Percentiles rank a stretch among this genome's conserved stretches.
Evolutionary conservation across 2,329 filamentous ascomycete genomes (phyloP).

Genomic region (Aspergillus fumigatus): DNA sequence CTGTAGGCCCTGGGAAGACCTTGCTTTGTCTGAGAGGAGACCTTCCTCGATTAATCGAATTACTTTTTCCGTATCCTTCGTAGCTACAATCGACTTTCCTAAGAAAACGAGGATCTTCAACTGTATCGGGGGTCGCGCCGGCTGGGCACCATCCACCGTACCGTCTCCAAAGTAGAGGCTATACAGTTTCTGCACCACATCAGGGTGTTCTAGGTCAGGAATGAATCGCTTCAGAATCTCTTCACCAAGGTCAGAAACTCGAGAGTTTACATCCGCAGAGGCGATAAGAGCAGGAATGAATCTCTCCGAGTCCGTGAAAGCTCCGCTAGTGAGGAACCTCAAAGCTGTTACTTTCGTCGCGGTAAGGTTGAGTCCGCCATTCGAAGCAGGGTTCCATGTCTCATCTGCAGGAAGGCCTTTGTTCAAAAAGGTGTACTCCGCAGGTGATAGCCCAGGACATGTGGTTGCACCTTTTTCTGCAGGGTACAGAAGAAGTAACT

Average conservation of each 20-base stretch:
- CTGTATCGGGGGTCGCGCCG: slow-evolving; percentile 64
- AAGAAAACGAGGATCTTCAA: slow-evolving; percentile 72
- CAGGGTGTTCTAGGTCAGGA: slow-evolving; percentile 62
- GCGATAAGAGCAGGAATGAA: slow-evolving; percentile 81
- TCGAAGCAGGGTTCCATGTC: slow-evolving; percentile 59
- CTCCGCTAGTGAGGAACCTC: slow-evolving; percentile 73
- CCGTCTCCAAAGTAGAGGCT: slow-evolving; percentile 64
- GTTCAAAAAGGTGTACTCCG: slow-evolving; percentile 67
- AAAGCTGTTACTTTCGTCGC: slow-evolving; percentile 67
- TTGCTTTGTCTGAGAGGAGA: slow-evolving; percentile 46
- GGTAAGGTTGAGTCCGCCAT: slow-evolving; percentile 61
- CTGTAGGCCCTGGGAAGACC: slow-evolving; percentile 60
- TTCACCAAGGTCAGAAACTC: slow-evolving; percentile 78
- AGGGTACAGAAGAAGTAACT: slow-evolving; percentile 66
- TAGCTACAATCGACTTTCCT: slow-evolving; percentile 70
- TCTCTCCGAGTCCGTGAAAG: slow-evolving; percentile 77
- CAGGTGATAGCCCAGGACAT: slow-evolving; percentile 59
- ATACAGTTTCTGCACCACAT: slow-evolving; percentile 63
- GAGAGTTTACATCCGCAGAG: slow-evolving; percentile 74
- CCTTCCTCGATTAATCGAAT: slow-evolving; percentile 65
- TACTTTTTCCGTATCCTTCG: slow-evolving; percentile 64
- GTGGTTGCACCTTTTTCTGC: slow-evolving; percentile 37
- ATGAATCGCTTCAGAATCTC: slow-evolving; percentile 78
- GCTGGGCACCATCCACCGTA: slow-evolving; percentile 37
- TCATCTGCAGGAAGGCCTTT: slow-evolving; percentile 45